Evolutionary conservation across 164 flowering plant species (phyloP).

Genomic region (Nelumbo lutea): DNA sequence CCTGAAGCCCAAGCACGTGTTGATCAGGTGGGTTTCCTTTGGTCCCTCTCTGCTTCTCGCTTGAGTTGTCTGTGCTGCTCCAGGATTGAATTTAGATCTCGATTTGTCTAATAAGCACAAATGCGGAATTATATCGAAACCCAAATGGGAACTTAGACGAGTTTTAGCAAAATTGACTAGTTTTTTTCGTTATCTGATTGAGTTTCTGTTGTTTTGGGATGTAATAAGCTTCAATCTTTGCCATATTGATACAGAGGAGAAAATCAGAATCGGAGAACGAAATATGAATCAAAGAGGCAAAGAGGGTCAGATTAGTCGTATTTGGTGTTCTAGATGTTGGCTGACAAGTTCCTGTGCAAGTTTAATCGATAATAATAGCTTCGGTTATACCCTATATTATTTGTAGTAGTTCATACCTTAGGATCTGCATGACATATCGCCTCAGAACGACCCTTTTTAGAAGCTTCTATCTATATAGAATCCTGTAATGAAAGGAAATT

Average conservation of each 20-base stretch:
- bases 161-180: background rate
- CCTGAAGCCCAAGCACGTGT: conserved; percentile 61
- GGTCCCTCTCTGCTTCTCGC: background rate
- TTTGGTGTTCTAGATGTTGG: background rate
- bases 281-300: background rate
- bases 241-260: too few species aligned
- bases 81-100: too few species aligned
- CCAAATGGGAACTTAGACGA: background rate
- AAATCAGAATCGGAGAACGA: too few species aligned
- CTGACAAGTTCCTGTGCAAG: background rate
- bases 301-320: background rate
- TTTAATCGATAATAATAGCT: too few species aligned
- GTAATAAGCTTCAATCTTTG: too few species aligned
- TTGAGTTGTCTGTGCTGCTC: too few species aligned
- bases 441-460: background rate
- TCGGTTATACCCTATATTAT: background rate
- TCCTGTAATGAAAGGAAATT: background rate
- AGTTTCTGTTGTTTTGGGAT: background rate
- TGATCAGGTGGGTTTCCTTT: conserved; percentile 42
- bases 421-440: background rate
- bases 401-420: background rate
- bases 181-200: background rate
- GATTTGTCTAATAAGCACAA: background rate
- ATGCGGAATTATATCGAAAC: background rate
- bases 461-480: too few species aligned